Base-by-base conservation (phyloP, 129 eudicot genomes). In the Ambrosia trifida region DNA sequence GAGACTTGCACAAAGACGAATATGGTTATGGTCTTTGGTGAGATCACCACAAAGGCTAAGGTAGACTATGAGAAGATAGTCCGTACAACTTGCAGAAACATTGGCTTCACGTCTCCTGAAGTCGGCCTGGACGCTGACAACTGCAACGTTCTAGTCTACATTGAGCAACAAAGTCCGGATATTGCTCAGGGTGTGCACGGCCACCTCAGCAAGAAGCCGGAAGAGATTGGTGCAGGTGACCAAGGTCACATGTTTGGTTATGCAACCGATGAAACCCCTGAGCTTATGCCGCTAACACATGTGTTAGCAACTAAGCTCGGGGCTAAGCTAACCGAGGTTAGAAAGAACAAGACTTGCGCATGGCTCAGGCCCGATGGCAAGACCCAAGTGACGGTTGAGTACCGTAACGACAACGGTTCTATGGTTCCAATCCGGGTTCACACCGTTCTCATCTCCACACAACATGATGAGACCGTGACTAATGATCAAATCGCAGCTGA, bases 11-110 rank as follows among this genome's bases (percentile, higher is more conserved):
- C 95, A 31, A 88, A 88, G 70, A 88, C 95, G 18, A 77, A 84
- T 78, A 87, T 87, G 89, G 89, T 87, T 19, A 87, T 87, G 94
- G 93, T 87, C 69, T 87, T 87, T 69, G 93, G 93, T n/a, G 95
- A 87, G 67, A 87, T 87, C 83, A 84, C 95, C 16, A 88, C 95
- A 46, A 85, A 88, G 76, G 95, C 90, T 14, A 76, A 65, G 2
- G 81, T 88, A 18, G 62, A 88, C 84, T 88, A 88, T 35, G 95
- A 88, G 73, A 85, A 85, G 76, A 85, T 88, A 7, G 95, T 88
- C 40, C 86, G 74, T 3, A 83, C 69, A 16, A 88, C 95, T n/a
- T 88, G 95, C 85, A 79, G 76, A 70, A 81, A 79, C 66, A 88
- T 88, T 16, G 95, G 95, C 11, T 88, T 88, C 66, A 83, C 62